Evolutionary conservation across 805 yeast genomes (phyloP), one percentile per base, ranked within the genome.

Genomic region (Pichia eremophila): DNA sequence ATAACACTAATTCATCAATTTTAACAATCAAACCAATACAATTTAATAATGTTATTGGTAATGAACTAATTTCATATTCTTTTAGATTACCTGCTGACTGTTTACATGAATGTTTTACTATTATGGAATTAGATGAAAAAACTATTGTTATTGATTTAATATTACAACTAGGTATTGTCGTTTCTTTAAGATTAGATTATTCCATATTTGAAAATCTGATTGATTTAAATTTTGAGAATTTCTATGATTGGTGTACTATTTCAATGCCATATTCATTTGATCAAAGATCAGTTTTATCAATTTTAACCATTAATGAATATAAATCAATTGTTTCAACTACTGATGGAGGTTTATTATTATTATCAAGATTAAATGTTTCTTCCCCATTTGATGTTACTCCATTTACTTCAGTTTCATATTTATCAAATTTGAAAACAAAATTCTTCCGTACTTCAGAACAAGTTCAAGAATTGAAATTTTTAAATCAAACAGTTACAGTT

Each of bases 331-430:
- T 83, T 0, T 71, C 87, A 5, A 68, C 89, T 43, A 71, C 73
- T 40, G 95, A 90, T 64, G 96, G 97, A 27, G 87, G 90, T 1
- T 61, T 89, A 39, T 64, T 87, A 44, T 81, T 79, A 41, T 67
- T 84, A 48, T 55, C 57, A 35, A 67, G 79, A 54, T 40, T 44
- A 2, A 37, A 39, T 18, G 49, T 49, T n/a, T 51, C 46, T 25
- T 54, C 46, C 8, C 52, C 56, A 18, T 56, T 54, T 25, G 43
- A 48, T n/a, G 58, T 61, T 5, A 45, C 54, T 1, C 61, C 67
- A 29, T 84, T 83, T 61, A 74, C 72, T 49, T 89, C 82, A 66
- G 55, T 71, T 56, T 63, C 78, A 12, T 78, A 71, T 54, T 57
- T 63, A 56, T 56, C 57, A 57, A 47, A 59, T 65, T 41, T 65